Conservation (phyloP, 1,284 basidiomycete genomes). For the Meira nashicola region DNA sequence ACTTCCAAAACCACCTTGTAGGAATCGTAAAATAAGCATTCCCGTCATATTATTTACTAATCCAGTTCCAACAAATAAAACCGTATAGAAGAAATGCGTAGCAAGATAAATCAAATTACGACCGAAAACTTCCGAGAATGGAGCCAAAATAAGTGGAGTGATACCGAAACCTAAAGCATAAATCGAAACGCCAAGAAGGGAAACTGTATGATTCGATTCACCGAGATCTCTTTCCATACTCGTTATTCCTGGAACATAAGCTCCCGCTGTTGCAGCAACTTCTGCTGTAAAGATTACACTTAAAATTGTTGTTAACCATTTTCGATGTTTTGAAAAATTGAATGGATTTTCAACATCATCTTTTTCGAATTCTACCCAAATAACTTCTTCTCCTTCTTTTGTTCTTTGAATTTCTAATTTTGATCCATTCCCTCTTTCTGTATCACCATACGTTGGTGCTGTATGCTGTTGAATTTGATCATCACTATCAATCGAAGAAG, state of each 20-base stretch:
- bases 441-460: no score
- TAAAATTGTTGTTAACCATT: conserved; percentile 62
- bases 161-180: conserved; percentile 64
- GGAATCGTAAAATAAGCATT: conserved; percentile 62
- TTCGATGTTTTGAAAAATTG: conserved; percentile 58
- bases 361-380: conserved; percentile 61
- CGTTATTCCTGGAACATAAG: conserved; percentile 60
- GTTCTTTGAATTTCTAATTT: neutral
- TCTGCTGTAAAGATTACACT: conserved; percentile 60
- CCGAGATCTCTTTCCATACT: conserved; percentile 64
- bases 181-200: conserved; percentile 60
- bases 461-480: no score
- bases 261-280: conserved; percentile 56
- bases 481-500: no score
- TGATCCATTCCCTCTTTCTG: no score
- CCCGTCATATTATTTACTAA: conserved; percentile 65
- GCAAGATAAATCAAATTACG: conserved; percentile 65
- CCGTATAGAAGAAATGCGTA: conserved; percentile 59
- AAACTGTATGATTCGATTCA: conserved; percentile 62
- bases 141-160: conserved; percentile 62
- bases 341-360: conserved; percentile 61
- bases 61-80: conserved; percentile 35
- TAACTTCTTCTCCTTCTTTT: conserved; percentile 26
- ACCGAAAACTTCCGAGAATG: conserved; percentile 74
- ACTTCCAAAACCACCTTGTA: conserved; percentile 48